Base-by-base conservation (phyloP, 1,284 basidiomycete species). In the Rhodofomes roseus region DNA sequence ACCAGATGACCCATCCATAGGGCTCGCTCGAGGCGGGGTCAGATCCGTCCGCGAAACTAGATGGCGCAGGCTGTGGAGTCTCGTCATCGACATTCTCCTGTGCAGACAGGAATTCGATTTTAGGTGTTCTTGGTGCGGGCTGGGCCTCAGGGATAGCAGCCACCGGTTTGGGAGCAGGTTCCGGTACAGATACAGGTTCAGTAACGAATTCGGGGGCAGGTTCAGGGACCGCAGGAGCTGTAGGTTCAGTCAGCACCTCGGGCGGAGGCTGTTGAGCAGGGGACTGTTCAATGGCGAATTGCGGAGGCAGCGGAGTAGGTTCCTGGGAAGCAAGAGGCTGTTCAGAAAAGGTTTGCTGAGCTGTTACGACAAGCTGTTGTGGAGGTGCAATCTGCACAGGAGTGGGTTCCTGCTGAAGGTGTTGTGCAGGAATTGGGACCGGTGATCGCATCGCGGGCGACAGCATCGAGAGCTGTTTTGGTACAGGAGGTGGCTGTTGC, bases 1-100 rank as follows among this genome's bases (percentile, higher is more conserved):
- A 87, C 87, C 87, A 90, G 36, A 90, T 80, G 9, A 82, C 85
- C 76, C 79, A 86, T 37, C 62, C 55, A 6, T 65, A 60, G 4
- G 53, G 20, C 0, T 62, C 55, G 6, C 27, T 20, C 22, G 18
- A 9, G 27, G 48, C 16, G 1, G 22, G 8, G 9, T 16, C n/a
- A 11, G 31, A 3, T n/a, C 36, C 34, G 31, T 36, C 2, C 7
- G 50, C 20, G 2, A n/a, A 3, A 4, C 50, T n/a, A 11, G 34
- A 11, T 7, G 50, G 7, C 16, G 25, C 25, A 5, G 46, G 16
- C 25, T 48, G 23, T 18, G 22, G 31, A 22, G 3, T 7, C 29
- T 14, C 20, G 20, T 23, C 31, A 52, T 34, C 34, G 9, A 36
- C 31, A 9, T 37, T 7, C 31, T 52, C 50, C 14, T 52, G 50